Conservation (phyloP, 2,329 filamentous ascomycete species). For the Nigrospora sphaerica region DNA sequence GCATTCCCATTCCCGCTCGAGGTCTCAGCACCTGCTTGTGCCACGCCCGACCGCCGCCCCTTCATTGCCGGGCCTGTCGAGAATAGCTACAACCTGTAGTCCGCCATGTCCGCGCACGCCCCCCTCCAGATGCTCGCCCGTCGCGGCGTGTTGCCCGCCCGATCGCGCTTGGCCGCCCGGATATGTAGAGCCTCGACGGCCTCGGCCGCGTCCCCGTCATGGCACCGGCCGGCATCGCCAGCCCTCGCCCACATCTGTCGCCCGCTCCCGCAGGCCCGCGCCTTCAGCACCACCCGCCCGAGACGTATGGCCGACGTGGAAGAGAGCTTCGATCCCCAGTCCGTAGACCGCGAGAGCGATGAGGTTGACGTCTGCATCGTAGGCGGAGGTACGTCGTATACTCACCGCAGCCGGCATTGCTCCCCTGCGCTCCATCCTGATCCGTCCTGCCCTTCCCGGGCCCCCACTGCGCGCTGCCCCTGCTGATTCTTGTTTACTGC, state of each 20-base stretch:
- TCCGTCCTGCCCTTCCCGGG: neutral
- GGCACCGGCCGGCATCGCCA: conserved; percentile 7
- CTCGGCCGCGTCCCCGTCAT: conserved; percentile 11
- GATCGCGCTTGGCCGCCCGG: conserved; percentile 9
- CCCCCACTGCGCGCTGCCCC: conserved; percentile 1
- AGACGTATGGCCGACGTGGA: conserved; percentile 27
- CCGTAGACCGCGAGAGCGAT: conserved; percentile 80
- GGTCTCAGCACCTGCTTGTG: too few relatives aligned
- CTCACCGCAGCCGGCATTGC: too few relatives aligned
- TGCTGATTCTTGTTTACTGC: conserved; percentile 3
- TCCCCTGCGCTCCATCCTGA: neutral
- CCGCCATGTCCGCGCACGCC: conserved; percentile 18
- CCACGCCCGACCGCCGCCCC: too few relatives aligned
- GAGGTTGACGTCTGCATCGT: conserved; percentile 96
- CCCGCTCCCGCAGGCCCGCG: conserved; percentile 12
- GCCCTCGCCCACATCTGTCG: conserved; percentile 6
- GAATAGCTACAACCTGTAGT: neutral
- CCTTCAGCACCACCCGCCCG: conserved; percentile 28
- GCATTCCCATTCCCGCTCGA: too few relatives aligned
- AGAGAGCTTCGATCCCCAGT: conserved; percentile 57
- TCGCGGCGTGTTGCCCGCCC: conserved; percentile 13
- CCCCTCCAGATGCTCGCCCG: conserved; percentile 18
- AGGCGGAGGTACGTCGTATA: conserved; percentile 58
- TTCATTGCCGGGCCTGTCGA: too few relatives aligned
- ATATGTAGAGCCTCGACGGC: conserved; percentile 11